These are phyloP conservation scores for Graphiopsis chlorocephala DNA, from an alignment of 2,329 filamentous ascomycete species.

Conservation along the genomic window DNA sequence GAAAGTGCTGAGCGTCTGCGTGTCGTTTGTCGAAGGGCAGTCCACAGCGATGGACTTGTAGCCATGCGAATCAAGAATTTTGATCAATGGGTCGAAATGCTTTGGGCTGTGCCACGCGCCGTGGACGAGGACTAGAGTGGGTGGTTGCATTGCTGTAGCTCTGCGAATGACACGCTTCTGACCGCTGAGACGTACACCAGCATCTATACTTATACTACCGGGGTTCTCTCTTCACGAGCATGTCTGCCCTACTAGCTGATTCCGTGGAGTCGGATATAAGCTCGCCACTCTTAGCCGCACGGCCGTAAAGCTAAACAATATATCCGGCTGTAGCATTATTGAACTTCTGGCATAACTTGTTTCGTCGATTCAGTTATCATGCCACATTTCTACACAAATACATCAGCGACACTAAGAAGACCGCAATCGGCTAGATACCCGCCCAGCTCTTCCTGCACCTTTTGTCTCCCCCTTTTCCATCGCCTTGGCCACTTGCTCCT, in stretches of 20 bases:
- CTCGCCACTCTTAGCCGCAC: no score
- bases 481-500: background rate
- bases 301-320: no score
- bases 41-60: conserved; percentile 21
- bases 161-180: background rate
- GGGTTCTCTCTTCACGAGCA: no score
- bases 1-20: background rate
- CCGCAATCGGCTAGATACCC: background rate
- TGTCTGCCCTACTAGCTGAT: no score
- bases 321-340: no score
- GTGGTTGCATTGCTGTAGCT: background rate
- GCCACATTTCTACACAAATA: no score
- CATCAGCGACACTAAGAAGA: no score
- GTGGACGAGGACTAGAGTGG: conserved; percentile 25
- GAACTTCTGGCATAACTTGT: no score
- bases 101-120: conserved; percentile 27
- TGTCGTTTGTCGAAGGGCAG: conserved; percentile 22
- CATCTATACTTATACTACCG: background rate
- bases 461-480: background rate
- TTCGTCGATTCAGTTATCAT: no score
- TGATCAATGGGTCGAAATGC: conserved; percentile 19
- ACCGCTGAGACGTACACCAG: background rate
- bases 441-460: background rate
- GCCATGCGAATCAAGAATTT: conserved; percentile 18
- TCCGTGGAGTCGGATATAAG: no score